Conservation (phyloP, 2,329 filamentous ascomycete genomes). For the Verticillium isaacii region DNA sequence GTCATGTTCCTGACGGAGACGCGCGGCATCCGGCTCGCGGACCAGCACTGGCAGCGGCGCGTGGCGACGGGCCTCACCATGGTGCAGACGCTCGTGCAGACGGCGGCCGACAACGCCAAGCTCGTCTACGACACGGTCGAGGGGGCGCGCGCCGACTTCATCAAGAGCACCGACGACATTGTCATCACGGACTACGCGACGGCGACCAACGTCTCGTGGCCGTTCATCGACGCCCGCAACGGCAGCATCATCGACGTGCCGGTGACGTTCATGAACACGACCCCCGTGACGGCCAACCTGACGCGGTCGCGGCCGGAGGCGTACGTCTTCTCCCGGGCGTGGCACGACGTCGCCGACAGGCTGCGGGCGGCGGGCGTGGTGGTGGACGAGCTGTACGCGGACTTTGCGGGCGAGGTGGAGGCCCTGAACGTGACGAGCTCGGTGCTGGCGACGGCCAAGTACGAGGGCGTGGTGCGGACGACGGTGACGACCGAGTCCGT, state of each 20-base stretch:
- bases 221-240: constrained; percentile 20
- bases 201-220: constrained; percentile 14
- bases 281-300: constrained; percentile 18
- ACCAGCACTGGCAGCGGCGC: constrained; percentile 24
- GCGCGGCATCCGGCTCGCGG: constrained; percentile 22
- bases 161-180: constrained; percentile 19
- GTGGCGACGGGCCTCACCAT: constrained; percentile 21
- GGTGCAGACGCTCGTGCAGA: constrained; percentile 21
- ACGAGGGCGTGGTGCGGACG: constrained; percentile 19
- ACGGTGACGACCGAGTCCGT: constrained; percentile 15
- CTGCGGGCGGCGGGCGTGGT: constrained; percentile 18
- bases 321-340: constrained; percentile 22
- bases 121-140: constrained; percentile 20
- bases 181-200: constrained; percentile 21
- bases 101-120: constrained; percentile 20
- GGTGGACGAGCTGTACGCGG: constrained; percentile 15
- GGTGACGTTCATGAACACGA: constrained; percentile 22
- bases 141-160: constrained; percentile 19
- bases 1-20: constrained; percentile 24
- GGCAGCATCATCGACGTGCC: constrained; percentile 21
- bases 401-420: constrained; percentile 21
- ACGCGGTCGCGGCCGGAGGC: constrained; percentile 23
- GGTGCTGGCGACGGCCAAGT: constrained; percentile 15
- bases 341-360: constrained; percentile 21
- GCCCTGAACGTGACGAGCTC: constrained; percentile 19